Percentiles rank a stretch among this genome's conserved stretches.
Evolutionary conservation across 805 yeast species (phyloP).

Genomic region (Maudiozyma saulgeensis): DNA sequence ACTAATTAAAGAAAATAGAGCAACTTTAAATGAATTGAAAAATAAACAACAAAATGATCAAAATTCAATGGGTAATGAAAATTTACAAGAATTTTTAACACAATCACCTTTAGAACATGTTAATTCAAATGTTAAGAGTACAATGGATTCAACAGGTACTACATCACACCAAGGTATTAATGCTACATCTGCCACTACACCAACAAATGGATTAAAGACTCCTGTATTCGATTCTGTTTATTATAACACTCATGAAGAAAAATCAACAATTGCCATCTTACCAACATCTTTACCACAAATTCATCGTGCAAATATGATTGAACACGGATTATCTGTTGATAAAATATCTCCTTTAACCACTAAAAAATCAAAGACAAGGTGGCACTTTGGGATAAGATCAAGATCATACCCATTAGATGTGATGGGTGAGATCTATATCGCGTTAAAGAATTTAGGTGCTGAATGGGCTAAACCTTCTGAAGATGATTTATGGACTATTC

Average conservation of each 20-base stretch:
- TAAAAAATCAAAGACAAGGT: conserved; percentile 85
- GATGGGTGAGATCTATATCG: conserved; percentile 96
- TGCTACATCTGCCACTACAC: conserved; percentile 36
- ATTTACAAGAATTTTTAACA: conserved; percentile 47
- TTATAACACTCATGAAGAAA: conserved; percentile 24
- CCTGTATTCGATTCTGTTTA: conserved; percentile 21
- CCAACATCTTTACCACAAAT: conserved; percentile 93
- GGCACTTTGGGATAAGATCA: conserved; percentile 98
- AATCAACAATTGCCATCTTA: conserved; percentile 73
- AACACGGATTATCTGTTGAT: conserved; percentile 40
- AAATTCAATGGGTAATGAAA: conserved; percentile 22
- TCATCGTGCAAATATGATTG: conserved; percentile 86
- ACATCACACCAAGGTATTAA: conserved; percentile 32
- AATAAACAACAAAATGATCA: conserved; percentile 13
- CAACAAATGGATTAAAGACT: conserved; percentile 5
- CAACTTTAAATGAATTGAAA: conserved; percentile 52
- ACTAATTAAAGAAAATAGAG: conserved; percentile 69
- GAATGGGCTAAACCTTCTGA: conserved; percentile 96
- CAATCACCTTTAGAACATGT: conserved; percentile 42
- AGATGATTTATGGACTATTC: conserved; percentile 91
- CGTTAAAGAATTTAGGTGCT: conserved; percentile 86
- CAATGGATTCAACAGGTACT: background rate
- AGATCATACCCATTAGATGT: conserved; percentile 95
- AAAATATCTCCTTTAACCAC: conserved; percentile 48
- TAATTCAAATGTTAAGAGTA: conserved; percentile 26